These are phyloP conservation scores for Ophiostoma tasmaniense DNA, from an alignment of 2,329 filamentous ascomycete genomes.

Conservation along the genomic window DNA sequence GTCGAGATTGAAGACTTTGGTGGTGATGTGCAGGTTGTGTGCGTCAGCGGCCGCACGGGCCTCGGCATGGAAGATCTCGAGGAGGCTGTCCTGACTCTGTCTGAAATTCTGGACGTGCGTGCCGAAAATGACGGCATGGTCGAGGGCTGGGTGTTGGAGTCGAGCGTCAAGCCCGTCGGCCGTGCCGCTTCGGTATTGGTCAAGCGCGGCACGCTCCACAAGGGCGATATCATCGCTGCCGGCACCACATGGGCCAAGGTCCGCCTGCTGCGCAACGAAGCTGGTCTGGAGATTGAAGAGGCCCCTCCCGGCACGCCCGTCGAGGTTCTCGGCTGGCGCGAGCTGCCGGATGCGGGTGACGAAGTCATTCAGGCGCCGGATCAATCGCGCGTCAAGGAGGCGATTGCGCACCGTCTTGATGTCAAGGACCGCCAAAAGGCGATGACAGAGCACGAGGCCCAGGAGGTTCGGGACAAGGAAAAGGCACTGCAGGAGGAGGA, in stretches of 20 bases:
- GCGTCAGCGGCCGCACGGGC: constrained; percentile 88
- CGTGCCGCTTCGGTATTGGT: constrained; percentile 84
- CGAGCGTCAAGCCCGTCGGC: constrained; percentile 74
- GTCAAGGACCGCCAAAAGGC: constrained; percentile 62
- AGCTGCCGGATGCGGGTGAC: constrained; percentile 72
- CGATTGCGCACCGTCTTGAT: constrained; percentile 67
- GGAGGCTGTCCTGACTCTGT: constrained; percentile 77
- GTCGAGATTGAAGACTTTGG: constrained; percentile 93
- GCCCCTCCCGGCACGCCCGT: constrained; percentile 83
- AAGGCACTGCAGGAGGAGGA: background rate
- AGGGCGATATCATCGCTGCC: constrained; percentile 77
- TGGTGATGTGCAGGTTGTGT: constrained; percentile 86
- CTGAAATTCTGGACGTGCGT: constrained; percentile 84
- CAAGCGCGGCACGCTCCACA: constrained; percentile 72
- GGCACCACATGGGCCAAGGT: constrained; percentile 83
- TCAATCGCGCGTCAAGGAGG: constrained; percentile 61
- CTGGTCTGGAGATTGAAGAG: constrained; percentile 60
- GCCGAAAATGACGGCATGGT: constrained; percentile 67
- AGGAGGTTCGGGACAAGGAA: constrained; percentile 43
- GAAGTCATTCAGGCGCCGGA: constrained; percentile 74
- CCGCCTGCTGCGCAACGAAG: constrained; percentile 77
- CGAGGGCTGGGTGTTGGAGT: constrained; percentile 92
- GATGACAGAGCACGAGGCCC: constrained; percentile 72
- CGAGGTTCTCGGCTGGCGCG: constrained; percentile 90
- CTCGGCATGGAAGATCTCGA: constrained; percentile 85